Evolutionary conservation across 257 asterid species (phyloP).

Genomic region (Solanum phureja): DNA sequence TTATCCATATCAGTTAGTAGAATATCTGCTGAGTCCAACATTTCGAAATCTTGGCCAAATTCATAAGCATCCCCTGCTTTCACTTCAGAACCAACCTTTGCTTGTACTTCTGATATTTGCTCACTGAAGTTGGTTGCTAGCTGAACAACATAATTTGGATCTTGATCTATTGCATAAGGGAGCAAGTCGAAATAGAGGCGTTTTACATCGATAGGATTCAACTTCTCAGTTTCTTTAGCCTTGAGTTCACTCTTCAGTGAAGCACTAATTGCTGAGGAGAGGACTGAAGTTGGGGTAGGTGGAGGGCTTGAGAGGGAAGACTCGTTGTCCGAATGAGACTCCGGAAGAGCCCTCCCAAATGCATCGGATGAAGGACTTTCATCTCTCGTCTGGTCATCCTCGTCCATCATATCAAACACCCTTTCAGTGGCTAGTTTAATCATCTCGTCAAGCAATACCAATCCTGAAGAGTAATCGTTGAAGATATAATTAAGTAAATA

Average conservation of each 20-base stretch:
- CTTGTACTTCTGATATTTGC: background rate
- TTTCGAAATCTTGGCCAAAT: background rate
- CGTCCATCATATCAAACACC: conserved; percentile 23
- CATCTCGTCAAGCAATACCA: conserved; percentile 59
- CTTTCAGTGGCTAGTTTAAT: conserved; percentile 59
- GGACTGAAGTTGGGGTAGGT: conserved; percentile 82
- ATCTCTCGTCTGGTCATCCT: conserved; percentile 31
- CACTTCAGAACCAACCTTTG: conserved; percentile 6
- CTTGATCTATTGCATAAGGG: conserved; percentile 42
- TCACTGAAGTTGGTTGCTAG: conserved; percentile 5
- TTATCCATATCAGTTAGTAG: conserved; percentile 1
- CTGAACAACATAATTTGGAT: conserved; percentile 20
- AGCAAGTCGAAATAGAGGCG: conserved; percentile 65
- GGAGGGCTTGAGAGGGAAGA: conserved; percentile 29
- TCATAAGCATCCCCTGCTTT: background rate
- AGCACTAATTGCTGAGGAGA: conserved; percentile 26
- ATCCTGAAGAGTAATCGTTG: conserved; percentile 19
- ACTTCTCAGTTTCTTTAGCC: conserved; percentile 52
- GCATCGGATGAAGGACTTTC: conserved; percentile 22
- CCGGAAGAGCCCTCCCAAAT: conserved; percentile 28
- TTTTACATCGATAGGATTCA: conserved; percentile 65
- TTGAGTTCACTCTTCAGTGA: conserved; percentile 15
- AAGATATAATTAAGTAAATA: background rate
- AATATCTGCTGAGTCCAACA: conserved; percentile 10
- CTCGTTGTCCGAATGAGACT: conserved; percentile 8